A percentile compares a stretch with the other conserved stretches of the same genome.
These are phyloP conservation scores for Albatrellus ellisii DNA, from an alignment of 768 basidiomycete genomes.

Conservation along the genomic window DNA sequence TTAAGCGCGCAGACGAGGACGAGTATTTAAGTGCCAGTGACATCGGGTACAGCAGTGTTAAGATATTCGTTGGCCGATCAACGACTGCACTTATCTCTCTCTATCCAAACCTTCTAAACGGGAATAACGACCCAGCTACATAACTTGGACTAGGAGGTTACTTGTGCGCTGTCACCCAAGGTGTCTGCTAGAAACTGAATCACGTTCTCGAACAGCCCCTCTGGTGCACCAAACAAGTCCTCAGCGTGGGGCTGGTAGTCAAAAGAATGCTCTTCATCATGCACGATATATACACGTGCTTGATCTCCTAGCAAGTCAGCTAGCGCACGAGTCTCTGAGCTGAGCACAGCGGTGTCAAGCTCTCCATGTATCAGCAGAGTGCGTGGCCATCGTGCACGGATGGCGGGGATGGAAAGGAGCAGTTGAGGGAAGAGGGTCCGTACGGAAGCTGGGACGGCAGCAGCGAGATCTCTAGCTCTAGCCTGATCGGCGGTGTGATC, in stretches of 20 bases:
- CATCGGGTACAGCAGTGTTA: no score
- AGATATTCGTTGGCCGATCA: no score
- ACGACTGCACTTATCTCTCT: no score
- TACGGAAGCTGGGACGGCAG: constrained; percentile 20
- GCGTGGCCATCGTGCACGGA: constrained; percentile 29
- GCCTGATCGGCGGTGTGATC: neutral
- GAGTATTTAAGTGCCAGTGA: no score
- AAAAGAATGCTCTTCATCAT: constrained; percentile 41
- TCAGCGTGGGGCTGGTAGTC: constrained; percentile 36
- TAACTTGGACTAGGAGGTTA: neutral
- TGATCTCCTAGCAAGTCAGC: constrained; percentile 25
- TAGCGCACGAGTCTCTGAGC: constrained; percentile 28
- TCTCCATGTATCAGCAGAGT: constrained; percentile 36
- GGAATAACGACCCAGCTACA: no score
- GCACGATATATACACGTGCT: constrained; percentile 24
- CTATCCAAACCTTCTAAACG: no score
- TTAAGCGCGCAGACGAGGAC: no score
- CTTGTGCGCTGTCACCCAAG: neutral
- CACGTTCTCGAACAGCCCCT: constrained; percentile 24
- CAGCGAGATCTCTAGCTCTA: neutral
- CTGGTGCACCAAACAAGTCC: constrained; percentile 20
- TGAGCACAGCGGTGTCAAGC: constrained; percentile 31
- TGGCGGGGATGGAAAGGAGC: no score
- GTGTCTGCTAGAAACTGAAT: constrained; percentile 10
- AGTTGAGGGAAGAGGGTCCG: constrained; percentile 35